Evolutionary conservation across 225 moss, liverwort and hornwort species (phyloP), one percentile per base, ranked within the genome.

Genomic region (Physcomitrium patens): DNA sequence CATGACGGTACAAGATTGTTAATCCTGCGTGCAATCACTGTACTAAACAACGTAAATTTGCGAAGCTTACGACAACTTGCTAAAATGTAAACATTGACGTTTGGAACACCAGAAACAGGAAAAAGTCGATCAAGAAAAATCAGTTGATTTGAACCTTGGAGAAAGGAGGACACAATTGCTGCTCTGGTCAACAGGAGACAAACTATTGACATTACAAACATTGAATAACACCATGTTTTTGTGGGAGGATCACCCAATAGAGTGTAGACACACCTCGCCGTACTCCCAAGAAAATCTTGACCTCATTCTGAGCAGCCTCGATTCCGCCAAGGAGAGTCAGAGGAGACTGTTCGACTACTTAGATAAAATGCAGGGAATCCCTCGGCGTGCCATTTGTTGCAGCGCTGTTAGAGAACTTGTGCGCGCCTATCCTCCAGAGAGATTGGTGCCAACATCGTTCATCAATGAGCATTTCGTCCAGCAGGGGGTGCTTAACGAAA

Each of bases 171-270:
- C 41, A 12, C 56, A 77, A 52, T 74, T 94, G 37, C 53, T 62
- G 54, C 69, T 78, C 0, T 94, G 94, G 91, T 72, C 81, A 3
- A 60, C 63, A 9, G 14, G 26, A 17, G 90, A 91, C 41, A 96
- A 96, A 63, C 45, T 87, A 9, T 20, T 46, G 37, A 80, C 76
- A 27, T 57, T 96, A 51, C 58, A 60, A 28, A 89, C 81, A 3
- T 67, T 96, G 63, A 96, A 72, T 64, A 91, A 90, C 65, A 91
- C 93, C 67, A 91, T 93, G 90, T 90, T 90, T 62, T 62, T 91
- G 9, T 96, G 93, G 91, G 83, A 93, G 41, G 91, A 87, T 70
- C 69, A 77, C 4, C 54, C 53, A 1, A 19, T 44, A 9, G 71
- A 75, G 1, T 85, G 65, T 62, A 83, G 69, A 9, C 28, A 42